Base-by-base conservation (phyloP, 2,329 filamentous ascomycete species). In the Neonectria magnoliae region DNA sequence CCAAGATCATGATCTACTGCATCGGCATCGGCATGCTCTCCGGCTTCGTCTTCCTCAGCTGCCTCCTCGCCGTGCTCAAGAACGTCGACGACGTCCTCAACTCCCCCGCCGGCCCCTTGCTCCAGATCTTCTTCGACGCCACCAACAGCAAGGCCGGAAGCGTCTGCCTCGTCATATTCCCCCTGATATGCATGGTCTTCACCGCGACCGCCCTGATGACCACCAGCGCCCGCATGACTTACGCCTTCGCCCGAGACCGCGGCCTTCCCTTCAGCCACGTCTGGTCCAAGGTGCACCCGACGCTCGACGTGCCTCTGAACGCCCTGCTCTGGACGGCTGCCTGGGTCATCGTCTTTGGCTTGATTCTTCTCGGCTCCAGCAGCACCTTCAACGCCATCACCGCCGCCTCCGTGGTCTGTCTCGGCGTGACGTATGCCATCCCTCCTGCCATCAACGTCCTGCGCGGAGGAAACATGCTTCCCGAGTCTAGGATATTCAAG, bases 401-500 rank as follows among this genome's bases (percentile, higher is more conserved):
- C 1, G 88, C 90, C 0, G 88, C 91, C 0, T 91, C 90, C 0
- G 92, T 94, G 0, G 91, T 94, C 38, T 87, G 91, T 2, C 84
- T 94, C 0, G 89, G 90, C 8, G 81, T 94, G 16, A 91, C 90
- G 1, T 94, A 94, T 72, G 92, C 87, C 10, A 93, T 94, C 33
- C 92, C 92, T 0, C 87, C 92, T 33, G 81, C 85, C 1, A 89
- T 94, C 72, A 92, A 93, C 70, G 85, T 88, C 61, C 76, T 91
- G 2, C 87, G 89, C 1, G 90, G 91, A 8, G 85, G 91, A 8
- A 87, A 82, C 54, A 88, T 88, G 81, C 81, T 93, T 9, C 91
- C 91, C 0, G 83, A 85, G 50, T 63, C 69, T 22, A 66, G 78
- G 3, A 68, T 75, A 0, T 83, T 82, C 70, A 80, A 77, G 67